Percentiles rank a stretch among this genome's conserved stretches.
Conservation (phyloP, 78 protist species). For the Cavenderia fasciculata region DNA sequence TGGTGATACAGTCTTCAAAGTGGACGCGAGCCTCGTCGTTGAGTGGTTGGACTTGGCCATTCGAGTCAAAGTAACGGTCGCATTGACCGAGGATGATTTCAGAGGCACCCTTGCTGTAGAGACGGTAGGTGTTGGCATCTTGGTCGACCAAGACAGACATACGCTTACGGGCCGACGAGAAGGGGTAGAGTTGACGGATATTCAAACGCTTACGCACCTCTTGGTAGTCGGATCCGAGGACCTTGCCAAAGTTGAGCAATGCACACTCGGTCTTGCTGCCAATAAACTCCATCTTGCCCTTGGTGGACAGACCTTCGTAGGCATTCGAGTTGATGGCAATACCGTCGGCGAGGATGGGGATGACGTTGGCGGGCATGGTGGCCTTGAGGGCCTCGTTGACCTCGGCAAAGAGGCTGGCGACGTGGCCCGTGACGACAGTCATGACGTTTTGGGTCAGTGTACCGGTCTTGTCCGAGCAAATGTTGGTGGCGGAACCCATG, state of each 20-base stretch:
- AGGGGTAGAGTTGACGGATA: slow-evolving; percentile 68
- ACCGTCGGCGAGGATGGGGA: slow-evolving; percentile 73
- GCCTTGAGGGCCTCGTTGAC: not conserved
- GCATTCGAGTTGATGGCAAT: slow-evolving; percentile 75
- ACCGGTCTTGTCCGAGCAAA: slow-evolving; percentile 99
- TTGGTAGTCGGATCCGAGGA: slow-evolving; percentile 43
- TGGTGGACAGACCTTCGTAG: slow-evolving; percentile 49
- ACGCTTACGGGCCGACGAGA: slow-evolving; percentile 84
- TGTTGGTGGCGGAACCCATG: slow-evolving; percentile 96
- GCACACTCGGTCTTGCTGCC: slow-evolving; percentile 90
- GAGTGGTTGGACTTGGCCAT: slow-evolving; percentile 64
- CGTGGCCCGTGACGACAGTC: slow-evolving; percentile 90
- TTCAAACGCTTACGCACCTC: slow-evolving; percentile 57
- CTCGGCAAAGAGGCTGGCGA: not conserved
- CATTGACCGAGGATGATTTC: slow-evolving; percentile 85
- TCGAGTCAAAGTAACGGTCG: slow-evolving; percentile 15
- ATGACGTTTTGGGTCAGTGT: slow-evolving; percentile 95
- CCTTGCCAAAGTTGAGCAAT: slow-evolving; percentile 20
- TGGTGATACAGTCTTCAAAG: slow-evolving; percentile 25
- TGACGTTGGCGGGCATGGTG: slow-evolving; percentile 85
- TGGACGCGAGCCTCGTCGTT: slow-evolving; percentile 15
- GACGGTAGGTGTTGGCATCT: not conserved
- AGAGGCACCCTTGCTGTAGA: slow-evolving; percentile 77
- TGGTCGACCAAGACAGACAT: slow-evolving; percentile 20
- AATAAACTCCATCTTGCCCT: slow-evolving; percentile 62